Base-by-base conservation (phyloP, 768 basidiomycete genomes). In the Pleurotus giganteus region DNA sequence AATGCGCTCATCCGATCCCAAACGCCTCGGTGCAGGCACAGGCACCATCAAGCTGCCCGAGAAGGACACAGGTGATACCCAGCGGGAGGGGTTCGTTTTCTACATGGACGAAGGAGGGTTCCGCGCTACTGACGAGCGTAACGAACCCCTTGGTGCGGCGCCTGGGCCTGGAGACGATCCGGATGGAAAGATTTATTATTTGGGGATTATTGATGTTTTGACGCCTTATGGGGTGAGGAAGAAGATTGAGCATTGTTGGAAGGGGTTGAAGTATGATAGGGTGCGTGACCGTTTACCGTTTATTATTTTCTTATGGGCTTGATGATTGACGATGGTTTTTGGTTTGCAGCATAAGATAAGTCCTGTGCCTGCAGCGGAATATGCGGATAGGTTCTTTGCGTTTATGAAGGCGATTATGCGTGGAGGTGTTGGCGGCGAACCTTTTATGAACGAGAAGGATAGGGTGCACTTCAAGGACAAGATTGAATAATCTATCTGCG, bases 51-150 rank as follows among this genome's bases (percentile, higher is more conserved):
- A 80, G 53, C 74, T 86, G 26, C 87, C 83, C 0, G 87, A 88
- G 63, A 72, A 81, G 63, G 80, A 89, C 64, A 77, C 80, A 1
- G 80, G 78, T 61, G 76, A 82, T 2, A 81, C 83, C 31, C 83
- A 89, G 55, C 72, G 82, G 12, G 77, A 84, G 29, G 82, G 91
- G 55, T 93, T 96, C 66, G 69, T 98, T 23, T 99, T 99, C 71
- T 98, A 97, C 66, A 92, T 95, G 63, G 95, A 99, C 65, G 97
- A 98, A 62, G 94, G 94, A 11, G 97, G 97, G 0, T 66, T 96
- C 41, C 80, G 89, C 28, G 92, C 94, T 31, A 97, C 96, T 15
- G 85, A 95, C 67, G 95, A 98, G 63, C 71, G 69, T 7, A 96
- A 98, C 67, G 76, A 80, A 17, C 21, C 27, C 11, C 21, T 47